Evolutionary conservation across 2,329 filamentous ascomycete species (phyloP), one percentile per base, ranked within the genome.

Genomic region (Aureobasidium sp.): DNA sequence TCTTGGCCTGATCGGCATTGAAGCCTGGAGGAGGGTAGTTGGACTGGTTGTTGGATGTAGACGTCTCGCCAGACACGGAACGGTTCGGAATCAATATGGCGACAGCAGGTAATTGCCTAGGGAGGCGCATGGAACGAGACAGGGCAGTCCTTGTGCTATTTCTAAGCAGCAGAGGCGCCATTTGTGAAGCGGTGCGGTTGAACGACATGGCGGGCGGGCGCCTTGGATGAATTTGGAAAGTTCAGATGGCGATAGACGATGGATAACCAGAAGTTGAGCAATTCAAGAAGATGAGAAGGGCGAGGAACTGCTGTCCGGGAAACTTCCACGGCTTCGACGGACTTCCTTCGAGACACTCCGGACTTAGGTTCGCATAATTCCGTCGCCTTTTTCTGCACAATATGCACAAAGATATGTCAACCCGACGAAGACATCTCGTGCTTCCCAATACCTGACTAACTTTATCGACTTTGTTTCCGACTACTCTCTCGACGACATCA

Each of bases 1-100:
- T 93, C 82, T 91, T 93, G 66, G 92, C 92, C 77, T 90, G 81
- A 69, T 93, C 86, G n/a, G 89, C 79, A 71, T 94, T 92, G 79
- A 96, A 96, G 29, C 92, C 92, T 15, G 91, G 92, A 61, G 92
- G 92, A 46, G 90, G 92, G 51, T 83, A 85, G 59, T 81, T 78
- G 55, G 62, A 60, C 55, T 81, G 77, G 42, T 71, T 71, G 21
- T 78, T 75, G 40, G 78, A 75, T 19, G 78, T 79, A 15, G 78
- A 77, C 13, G 81, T 79, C 64, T 86, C 82, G 49, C 84, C 87
- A 29, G 81, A 76, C 64, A 82, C 77, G 37, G 60, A 60, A 60
- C 80, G 74, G 27, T 76, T 74, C 3, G 82, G 81, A 21, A 85
- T 71, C 59, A 84, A 70, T 57, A 85, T 79, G 43, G 83, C 82